Conservation (phyloP, 2,329 filamentous ascomycete genomes). For the Fusarium aywerte region DNA sequence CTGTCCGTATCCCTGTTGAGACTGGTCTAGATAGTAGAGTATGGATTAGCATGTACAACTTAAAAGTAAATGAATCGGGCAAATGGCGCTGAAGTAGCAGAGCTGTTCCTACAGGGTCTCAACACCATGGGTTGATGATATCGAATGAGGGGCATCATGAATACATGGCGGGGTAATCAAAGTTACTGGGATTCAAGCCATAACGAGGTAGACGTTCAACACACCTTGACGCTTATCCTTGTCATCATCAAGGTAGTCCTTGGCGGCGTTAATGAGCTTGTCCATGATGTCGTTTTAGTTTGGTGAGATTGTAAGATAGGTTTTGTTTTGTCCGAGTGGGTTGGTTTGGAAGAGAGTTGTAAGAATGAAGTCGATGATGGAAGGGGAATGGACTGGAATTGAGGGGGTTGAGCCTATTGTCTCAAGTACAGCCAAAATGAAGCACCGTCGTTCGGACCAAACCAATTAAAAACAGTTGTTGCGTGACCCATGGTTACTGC, state of each 20-base stretch:
- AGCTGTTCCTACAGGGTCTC: not conserved
- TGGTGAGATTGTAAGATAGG: not conserved
- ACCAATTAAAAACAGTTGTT: not conserved
- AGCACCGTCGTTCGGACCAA: conserved; percentile 2
- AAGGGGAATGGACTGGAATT: conserved; percentile 7
- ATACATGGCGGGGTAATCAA: conserved; percentile 40
- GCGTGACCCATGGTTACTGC: not conserved
- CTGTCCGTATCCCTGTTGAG: conserved; percentile 22
- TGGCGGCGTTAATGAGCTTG: conserved; percentile 53
- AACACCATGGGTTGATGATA: not conserved
- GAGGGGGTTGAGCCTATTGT: conserved; percentile 27
- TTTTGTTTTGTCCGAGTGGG: not conserved
- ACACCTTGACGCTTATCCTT: conserved; percentile 45
- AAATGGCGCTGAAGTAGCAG: not conserved
- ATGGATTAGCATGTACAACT: conserved; percentile 5
- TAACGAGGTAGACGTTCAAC: not conserved
- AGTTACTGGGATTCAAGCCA: not conserved
- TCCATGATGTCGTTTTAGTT: conserved; percentile 49
- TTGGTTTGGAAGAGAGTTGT: not conserved
- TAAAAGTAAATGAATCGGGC: not conserved
- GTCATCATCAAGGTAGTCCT: conserved; percentile 51
- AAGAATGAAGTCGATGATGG: conserved; percentile 22
- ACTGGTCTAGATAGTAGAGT: conserved; percentile 15
- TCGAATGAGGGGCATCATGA: conserved; percentile 32
- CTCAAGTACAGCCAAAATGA: conserved; percentile 2